Base-by-base conservation (phyloP, 805 yeast genomes). In the Monosporozyma aquatica region DNA sequence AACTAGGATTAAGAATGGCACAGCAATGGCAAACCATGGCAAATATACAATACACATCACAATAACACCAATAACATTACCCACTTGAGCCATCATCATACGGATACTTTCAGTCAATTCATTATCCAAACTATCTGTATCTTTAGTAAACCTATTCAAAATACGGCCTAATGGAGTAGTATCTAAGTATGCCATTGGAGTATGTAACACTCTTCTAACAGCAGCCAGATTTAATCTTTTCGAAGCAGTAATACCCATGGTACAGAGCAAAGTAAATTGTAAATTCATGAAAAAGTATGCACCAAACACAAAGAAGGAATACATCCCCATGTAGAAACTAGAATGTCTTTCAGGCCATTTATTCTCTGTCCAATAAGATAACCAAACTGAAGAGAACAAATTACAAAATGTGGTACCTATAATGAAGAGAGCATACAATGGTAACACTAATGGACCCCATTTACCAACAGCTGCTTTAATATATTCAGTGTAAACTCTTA, bases 141-240 rank as follows among this genome's bases (percentile, higher is more conserved):
- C 96, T 52, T 85, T 85, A 2, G 95, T 85, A 58, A 87, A 87
- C 48, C 95, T 69, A 62, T 85, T 87, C 55, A 87, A 68, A 45
- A 87, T 80, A 53, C 95, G 74, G 4, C 96, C 95, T 62, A 84
- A 69, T 2, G 96, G 96, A 0, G 94, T 82, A 5, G 87, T 78
- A 59, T 87, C 95, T 67, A 86, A 75, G 55, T 74, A 87, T 0
- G 81, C 64, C 90, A 85, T 83, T 33, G 95, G 95, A 1, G 92
- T 80, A 47, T 79, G 80, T 46, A 87, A 64, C 14, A 87, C 67
- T 35, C 71, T 72, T 34, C 72, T 62, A 25, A 80, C 69, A 3
- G 95, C 87, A 37, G 52, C 51, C 27, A 80, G 64, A 53, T 84
- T 86, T 54, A 87, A 67, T 33, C 55, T 58, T 42, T 67, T 72